These are phyloP conservation scores for Eutrema heterophyllum DNA, from an alignment of 345 rosid species.

Conservation along the genomic window DNA sequence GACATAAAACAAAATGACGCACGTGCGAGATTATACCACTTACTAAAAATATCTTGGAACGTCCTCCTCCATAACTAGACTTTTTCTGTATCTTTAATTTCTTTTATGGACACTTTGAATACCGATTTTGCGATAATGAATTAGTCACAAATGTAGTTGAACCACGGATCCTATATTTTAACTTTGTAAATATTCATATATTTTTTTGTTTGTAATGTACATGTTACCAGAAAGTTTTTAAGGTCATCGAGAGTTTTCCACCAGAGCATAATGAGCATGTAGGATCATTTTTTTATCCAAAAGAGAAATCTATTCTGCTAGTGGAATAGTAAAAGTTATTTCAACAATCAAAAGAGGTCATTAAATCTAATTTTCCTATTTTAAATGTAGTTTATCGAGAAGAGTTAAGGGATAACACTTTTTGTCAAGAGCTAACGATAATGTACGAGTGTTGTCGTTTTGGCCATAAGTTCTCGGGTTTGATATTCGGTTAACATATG, in stretches of 20 bases:
- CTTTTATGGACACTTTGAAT: background rate
- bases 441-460: too few species aligned
- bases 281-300: too few species aligned
- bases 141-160: background rate
- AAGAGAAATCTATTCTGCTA: too few species aligned
- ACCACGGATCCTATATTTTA: background rate
- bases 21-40: constrained; percentile 16
- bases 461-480: too few species aligned
- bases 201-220: too few species aligned
- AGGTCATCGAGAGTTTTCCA: too few species aligned
- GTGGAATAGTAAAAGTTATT: background rate
- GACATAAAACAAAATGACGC: constrained; percentile 13
- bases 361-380: background rate
- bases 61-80: background rate
- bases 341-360: background rate
- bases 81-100: background rate
- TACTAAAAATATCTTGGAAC: background rate
- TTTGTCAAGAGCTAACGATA: background rate
- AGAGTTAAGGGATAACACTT: background rate
- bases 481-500: too few species aligned
- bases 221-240: too few species aligned
- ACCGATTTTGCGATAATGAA: background rate
- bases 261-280: background rate
- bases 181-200: too few species aligned
- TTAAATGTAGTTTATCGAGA: background rate